phyloP scores from a whole-genome alignment of 2,329 filamentous ascomycete species.

The Fusarium nanum region DNA sequence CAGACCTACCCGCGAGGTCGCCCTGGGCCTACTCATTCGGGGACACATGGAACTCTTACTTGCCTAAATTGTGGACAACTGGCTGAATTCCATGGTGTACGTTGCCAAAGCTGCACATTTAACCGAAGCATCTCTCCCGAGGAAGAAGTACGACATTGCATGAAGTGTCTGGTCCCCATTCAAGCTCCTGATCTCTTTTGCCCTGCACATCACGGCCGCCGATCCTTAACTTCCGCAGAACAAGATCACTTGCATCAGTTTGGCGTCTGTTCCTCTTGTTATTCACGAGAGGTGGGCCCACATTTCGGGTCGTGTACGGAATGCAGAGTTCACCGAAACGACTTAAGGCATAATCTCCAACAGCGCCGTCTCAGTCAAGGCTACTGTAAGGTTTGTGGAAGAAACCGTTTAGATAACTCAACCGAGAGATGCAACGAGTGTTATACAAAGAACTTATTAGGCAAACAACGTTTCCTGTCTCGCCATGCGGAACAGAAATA shows the following conservation, averaged over 20 bases:
- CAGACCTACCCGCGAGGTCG: not conserved
- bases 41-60: not conserved
- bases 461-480: too few relatives aligned
- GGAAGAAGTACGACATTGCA: not conserved
- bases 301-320: not conserved
- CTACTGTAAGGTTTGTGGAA: not conserved
- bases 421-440: not conserved
- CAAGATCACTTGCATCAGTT: too few relatives aligned
- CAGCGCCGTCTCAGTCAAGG: not conserved
- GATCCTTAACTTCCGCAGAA: too few relatives aligned
- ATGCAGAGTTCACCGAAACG: not conserved
- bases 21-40: not conserved
- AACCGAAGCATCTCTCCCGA: not conserved
- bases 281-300: not conserved
- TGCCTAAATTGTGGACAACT: not conserved
- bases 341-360: too few relatives aligned
- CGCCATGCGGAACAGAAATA: too few relatives aligned
- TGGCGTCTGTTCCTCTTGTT: not conserved
- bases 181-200: not conserved
- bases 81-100: not conserved
- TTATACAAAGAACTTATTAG: too few relatives aligned
- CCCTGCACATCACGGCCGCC: rapidly evolving
- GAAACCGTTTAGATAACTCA: not conserved
- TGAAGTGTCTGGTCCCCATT: not conserved
- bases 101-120: not conserved